A percentile compares a stretch with the other conserved stretches of the same genome.
These are phyloP conservation scores for Amylostereum areolatum DNA, from an alignment of 1,284 basidiomycete species.

Conservation along the genomic window DNA sequence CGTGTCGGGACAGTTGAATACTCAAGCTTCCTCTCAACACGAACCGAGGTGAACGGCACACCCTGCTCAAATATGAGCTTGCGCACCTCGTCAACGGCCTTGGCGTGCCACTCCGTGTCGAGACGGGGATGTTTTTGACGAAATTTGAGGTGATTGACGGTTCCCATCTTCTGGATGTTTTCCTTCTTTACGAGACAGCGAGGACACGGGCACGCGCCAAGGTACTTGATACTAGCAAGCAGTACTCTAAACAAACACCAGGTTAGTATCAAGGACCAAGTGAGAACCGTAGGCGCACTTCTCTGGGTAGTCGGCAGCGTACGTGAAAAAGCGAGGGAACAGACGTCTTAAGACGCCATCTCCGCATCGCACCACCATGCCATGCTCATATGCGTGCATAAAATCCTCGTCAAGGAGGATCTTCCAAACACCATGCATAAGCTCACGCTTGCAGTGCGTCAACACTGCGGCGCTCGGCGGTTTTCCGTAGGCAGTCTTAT, in stretches of 20 bases:
- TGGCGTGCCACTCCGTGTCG: background rate
- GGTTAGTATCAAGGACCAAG: background rate
- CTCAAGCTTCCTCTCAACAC: no score
- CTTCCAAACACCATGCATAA: slow-evolving; percentile 20
- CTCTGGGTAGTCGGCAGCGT: slow-evolving; percentile 26
- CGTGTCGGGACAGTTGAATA: no score
- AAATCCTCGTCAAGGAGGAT: slow-evolving; percentile 20
- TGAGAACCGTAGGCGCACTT: slow-evolving; percentile 10
- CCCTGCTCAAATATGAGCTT: slow-evolving; percentile 12
- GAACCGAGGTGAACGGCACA: no score
- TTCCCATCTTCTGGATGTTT: slow-evolving; percentile 11
- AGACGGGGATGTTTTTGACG: no score
- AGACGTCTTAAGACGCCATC: slow-evolving; percentile 12
- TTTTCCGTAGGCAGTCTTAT: slow-evolving; percentile 1
- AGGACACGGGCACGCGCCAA: slow-evolving; percentile 21
- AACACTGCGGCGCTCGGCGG: slow-evolving; percentile 6
- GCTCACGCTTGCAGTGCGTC: slow-evolving; percentile 18
- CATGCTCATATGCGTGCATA: slow-evolving; percentile 18
- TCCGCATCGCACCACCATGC: slow-evolving; percentile 18
- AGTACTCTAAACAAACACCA: slow-evolving; percentile 11
- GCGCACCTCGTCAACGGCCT: slow-evolving; percentile 5
- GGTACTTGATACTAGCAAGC: slow-evolving; percentile 11
- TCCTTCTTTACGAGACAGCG: slow-evolving; percentile 18
- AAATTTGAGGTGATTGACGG: background rate
- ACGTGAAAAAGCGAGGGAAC: slow-evolving; percentile 15